Base-by-base conservation (phyloP, 176 grass and related monocot genomes). In the Triticum dicoccoides region DNA sequence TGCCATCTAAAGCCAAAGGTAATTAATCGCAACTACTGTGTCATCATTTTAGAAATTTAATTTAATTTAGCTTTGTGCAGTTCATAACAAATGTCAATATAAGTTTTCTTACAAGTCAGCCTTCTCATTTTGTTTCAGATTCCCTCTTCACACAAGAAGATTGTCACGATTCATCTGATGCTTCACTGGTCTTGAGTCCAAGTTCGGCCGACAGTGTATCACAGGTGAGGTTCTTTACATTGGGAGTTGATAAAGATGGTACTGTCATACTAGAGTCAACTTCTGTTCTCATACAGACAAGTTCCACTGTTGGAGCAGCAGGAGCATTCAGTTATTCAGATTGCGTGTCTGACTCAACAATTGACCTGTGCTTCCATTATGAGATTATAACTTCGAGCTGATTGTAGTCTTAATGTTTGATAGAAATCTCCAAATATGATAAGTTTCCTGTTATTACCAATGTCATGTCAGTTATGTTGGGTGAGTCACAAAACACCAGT, bases 1-100 rank as follows among this genome's bases (percentile, higher is more conserved):
- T 96, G 83, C 89, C 90, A 77, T 83, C 90, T 64, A 92, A 76
- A 84, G 76, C 85, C 42, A 96, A 90, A 96, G 97, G 97, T 99
- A 91, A 91, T 58, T 82, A 85, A 88, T 71, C 0, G 0, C 41
- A 59, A 27, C 65, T 71, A 34, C n/a, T 65, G 21, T 77, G 34
- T 81, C 51, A 70, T 70, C 51, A 2, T 82, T 35, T 66, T 4
- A 84, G 51, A 54, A 59, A 9, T 59, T 59, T 59, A 18, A 54
- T 59, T 85, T 78, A 49, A 69, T 89, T 71, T 90, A 68, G 44
- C 76, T 88, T 68, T 59, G 42, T 23, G 12, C 79, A 15, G 32
- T 81, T 82, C 1, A 47, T 93, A 30, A 80, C 78, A 30, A 30
- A 18, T 75, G 76, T 52, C 72, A n/a, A 21, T 51, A 17, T 68